phyloP scores from a whole-genome alignment of 176 grass and related monocot species.

The Ampelocalamus luodianensis region DNA sequence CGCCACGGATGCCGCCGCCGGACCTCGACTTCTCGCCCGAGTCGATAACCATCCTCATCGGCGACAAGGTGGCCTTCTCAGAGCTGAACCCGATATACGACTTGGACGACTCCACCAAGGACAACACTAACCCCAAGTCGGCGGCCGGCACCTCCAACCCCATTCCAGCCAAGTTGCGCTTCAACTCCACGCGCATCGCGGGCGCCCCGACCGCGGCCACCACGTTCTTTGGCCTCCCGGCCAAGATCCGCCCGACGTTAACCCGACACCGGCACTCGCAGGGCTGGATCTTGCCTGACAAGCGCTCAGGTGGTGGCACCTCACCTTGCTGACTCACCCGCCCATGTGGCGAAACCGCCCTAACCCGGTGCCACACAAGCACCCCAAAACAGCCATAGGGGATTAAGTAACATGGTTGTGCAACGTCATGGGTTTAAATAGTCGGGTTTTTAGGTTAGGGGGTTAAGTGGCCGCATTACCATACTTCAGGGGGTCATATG shows the following conservation, averaged over 20 bases:
- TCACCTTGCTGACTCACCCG: no score
- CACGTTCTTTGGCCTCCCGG: slow-evolving; percentile 70
- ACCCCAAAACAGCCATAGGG: no score
- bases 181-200: slow-evolving; percentile 62
- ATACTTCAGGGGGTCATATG: no score
- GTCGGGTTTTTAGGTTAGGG: no score
- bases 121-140: slow-evolving; percentile 89
- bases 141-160: slow-evolving; percentile 48
- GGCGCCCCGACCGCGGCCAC: slow-evolving; percentile 45
- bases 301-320: slow-evolving; percentile 33
- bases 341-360: no score
- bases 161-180: slow-evolving; percentile 63
- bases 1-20: slow-evolving; percentile 22
- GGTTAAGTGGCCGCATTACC: no score
- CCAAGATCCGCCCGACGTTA: slow-evolving; percentile 61
- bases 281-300: slow-evolving; percentile 69
- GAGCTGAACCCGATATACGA: slow-evolving; percentile 87
- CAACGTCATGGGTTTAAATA: no score
- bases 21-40: slow-evolving; percentile 79
- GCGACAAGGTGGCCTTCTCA: slow-evolving; percentile 65
- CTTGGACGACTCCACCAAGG: slow-evolving; percentile 93
- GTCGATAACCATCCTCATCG: slow-evolving; percentile 71
- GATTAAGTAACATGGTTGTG: no score
- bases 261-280: slow-evolving; percentile 58
- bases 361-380: no score